Base-by-base conservation (phyloP, 345 rosid species). In the Ceriops zippeliana region DNA sequence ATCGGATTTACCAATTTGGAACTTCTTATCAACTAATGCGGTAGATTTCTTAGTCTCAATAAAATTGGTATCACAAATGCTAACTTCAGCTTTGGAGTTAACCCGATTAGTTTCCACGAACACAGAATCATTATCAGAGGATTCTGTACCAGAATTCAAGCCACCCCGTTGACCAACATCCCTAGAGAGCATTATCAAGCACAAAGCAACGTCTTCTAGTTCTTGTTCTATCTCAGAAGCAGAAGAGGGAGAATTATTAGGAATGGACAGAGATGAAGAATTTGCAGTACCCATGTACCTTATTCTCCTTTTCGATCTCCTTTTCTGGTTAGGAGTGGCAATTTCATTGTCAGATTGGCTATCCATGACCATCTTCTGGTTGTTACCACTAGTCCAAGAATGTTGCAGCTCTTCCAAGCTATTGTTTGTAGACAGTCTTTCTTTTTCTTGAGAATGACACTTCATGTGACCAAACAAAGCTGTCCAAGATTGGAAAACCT, bases 171-270 rank as follows among this genome's bases (percentile, higher is more conserved):
- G 46, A 51, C 74, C 69, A 61, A 69, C 79, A 72, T 83, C 90
- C 70, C 87, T 88, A 4, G 93, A 88, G 56, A 88, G 82, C 89
- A 88, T 70, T 82, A 88, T 86, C 71, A 88, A 73, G 67, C 89
- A 82, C 76, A 81, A 64, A 31, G 90, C 93, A 69, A 79, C 83
- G 71, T 84, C 87, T 70, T 86, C 85, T 74, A 80, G 82, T 70
- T 88, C 93, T 76, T 78, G 83, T 65, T 83, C 87, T 52, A 58
- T 74, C 77, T 78, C 85, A 52, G 89, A 83, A 42, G 74, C 78
- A 27, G 85, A 84, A 17, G 89, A 81, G 13, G 83, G 74, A 42
- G 52, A 78, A 74, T 65, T 60, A 63, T 77, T 77, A 49, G 70
- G 75, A 67, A 79, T 70, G 21, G 83, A 81, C 13, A 76, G 65